phyloP scores from a whole-genome alignment of 2,329 filamentous ascomycete species.

The Thyridium curvatum region DNA sequence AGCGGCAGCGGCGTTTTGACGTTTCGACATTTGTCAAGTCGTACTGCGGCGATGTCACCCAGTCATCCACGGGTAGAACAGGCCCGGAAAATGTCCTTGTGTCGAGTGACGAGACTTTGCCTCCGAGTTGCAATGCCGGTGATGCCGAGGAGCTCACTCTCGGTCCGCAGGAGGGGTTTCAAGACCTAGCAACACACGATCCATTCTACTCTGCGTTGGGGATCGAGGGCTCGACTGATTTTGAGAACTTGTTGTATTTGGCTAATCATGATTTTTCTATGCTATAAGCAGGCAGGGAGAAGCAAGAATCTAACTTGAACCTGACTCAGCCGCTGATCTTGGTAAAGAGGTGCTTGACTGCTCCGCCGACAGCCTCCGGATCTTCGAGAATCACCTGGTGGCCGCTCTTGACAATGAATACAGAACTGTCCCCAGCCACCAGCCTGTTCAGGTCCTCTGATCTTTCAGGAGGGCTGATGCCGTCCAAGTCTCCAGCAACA shows the following conservation, averaged over 20 bases:
- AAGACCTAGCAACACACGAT: no score
- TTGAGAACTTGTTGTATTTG: constrained; percentile 15
- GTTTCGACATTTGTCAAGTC: constrained; percentile 18
- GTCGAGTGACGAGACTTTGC: constrained; percentile 5
- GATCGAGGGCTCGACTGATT: constrained; percentile 8
- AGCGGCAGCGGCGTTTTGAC: constrained; percentile 13
- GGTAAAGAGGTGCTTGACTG: constrained; percentile 2
- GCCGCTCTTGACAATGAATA: constrained; percentile 7
- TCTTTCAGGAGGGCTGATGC: constrained; percentile 19
- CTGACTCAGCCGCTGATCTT: background rate
- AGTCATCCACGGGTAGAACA: constrained; percentile 5
- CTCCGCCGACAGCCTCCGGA: background rate
- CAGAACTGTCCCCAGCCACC: constrained; percentile 21
- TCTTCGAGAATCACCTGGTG: constrained; percentile 11
- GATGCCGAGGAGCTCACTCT: no score
- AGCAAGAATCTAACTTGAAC: background rate
- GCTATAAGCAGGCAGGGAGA: constrained; percentile 1
- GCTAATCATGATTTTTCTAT: constrained; percentile 14
- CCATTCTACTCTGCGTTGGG: constrained; percentile 8
- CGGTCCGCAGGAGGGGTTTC: no score
- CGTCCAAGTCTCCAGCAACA: constrained; percentile 21
- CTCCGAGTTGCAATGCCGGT: constrained; percentile 8
- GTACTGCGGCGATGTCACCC: constrained; percentile 13
- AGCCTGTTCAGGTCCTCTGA: constrained; percentile 17
- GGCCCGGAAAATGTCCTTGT: no score